Percentiles rank a stretch among this genome's conserved stretches.
Evolutionary conservation across 495 filamentous ascomycete genomes (phyloP).

Genomic region (Cercophora sp.): DNA sequence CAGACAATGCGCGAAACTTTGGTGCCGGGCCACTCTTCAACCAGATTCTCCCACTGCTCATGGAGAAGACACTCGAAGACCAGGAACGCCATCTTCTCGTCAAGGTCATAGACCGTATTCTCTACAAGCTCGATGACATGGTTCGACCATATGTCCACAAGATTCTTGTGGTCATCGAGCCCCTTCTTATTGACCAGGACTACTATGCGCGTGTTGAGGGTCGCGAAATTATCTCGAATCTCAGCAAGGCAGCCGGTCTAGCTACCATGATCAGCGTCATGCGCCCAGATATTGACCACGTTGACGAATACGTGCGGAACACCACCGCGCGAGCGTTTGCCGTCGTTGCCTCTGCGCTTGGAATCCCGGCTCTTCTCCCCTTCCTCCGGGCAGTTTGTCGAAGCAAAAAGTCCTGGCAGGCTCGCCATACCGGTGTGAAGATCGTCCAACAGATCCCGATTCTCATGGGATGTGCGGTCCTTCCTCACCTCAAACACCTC

Average conservation of each 20-base stretch:
- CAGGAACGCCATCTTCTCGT: conserved; percentile 98
- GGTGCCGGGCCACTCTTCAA: conserved; percentile 94
- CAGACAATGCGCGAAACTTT: conserved; percentile 96
- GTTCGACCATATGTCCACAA: conserved; percentile 97
- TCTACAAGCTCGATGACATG: conserved; percentile 97
- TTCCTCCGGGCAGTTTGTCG: conserved; percentile 94
- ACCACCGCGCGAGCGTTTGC: conserved; percentile 97
- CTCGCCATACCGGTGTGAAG: conserved; percentile 97
- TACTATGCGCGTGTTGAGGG: conserved; percentile 99
- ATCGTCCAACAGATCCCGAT: conserved; percentile 99
- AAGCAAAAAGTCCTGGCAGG: conserved; percentile 99
- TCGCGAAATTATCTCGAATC: conserved; percentile 96
- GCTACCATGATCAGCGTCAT: conserved; percentile 99
- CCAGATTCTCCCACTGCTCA: conserved; percentile 93
- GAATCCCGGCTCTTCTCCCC: conserved; percentile 90
- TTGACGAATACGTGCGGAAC: conserved; percentile 98
- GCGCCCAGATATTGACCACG: conserved; percentile 97
- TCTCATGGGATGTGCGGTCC: conserved; percentile 94
- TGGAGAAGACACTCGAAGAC: conserved; percentile 98
- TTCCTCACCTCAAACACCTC: conserved; percentile 92
- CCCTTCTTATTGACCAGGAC: conserved; percentile 96
- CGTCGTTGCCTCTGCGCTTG: conserved; percentile 93
- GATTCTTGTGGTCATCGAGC: conserved; percentile 98
- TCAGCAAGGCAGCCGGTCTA: conserved; percentile 93
- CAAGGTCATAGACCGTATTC: conserved; percentile 97